Percentiles rank a stretch among this genome's conserved stretches.
Evolutionary conservation across 2,329 filamentous ascomycete species (phyloP).

Genomic region (Pezicula radicicola): DNA sequence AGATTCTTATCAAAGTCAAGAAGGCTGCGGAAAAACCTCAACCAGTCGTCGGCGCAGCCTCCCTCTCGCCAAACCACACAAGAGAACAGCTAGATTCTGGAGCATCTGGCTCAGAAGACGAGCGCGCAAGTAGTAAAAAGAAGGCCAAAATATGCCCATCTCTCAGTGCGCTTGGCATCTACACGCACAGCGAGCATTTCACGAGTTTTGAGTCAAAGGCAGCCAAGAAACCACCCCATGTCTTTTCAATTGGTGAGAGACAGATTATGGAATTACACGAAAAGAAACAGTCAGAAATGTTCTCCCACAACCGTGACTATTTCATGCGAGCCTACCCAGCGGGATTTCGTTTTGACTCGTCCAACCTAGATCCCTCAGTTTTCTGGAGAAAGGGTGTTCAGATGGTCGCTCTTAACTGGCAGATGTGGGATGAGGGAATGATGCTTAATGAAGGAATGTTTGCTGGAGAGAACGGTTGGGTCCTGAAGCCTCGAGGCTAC

Average conservation of each 20-base stretch:
- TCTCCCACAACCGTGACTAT: slow-evolving; percentile 77
- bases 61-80: slow-evolving; percentile 14
- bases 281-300: slow-evolving; percentile 54
- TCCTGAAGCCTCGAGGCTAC: slow-evolving; percentile 78
- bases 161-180: slow-evolving; percentile 75
- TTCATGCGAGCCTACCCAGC: slow-evolving; percentile 89
- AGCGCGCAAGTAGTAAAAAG: slow-evolving; percentile 24
- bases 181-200: slow-evolving; percentile 84
- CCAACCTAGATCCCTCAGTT: slow-evolving; percentile 78
- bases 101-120: slow-evolving; percentile 27
- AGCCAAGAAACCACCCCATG: slow-evolving; percentile 56
- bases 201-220: slow-evolving; percentile 64
- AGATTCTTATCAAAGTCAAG: slow-evolving; percentile 84
- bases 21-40: slow-evolving; percentile 33
- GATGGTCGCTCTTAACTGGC: slow-evolving; percentile 92
- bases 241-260: slow-evolving; percentile 66
- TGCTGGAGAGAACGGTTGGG: slow-evolving; percentile 75
- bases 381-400: slow-evolving; percentile 91
- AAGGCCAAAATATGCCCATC: slow-evolving; percentile 61
- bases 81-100: slow-evolving; percentile 19
- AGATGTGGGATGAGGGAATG: slow-evolving; percentile 86
- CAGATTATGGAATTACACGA: slow-evolving; percentile 62
- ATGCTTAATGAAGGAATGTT: slow-evolving; percentile 98
- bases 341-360: slow-evolving; percentile 76
- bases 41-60: slow-evolving; percentile 6